Evolutionary conservation across 2,329 filamentous ascomycete species (phyloP).

Genomic region (Colletotrichum truncatum): DNA sequence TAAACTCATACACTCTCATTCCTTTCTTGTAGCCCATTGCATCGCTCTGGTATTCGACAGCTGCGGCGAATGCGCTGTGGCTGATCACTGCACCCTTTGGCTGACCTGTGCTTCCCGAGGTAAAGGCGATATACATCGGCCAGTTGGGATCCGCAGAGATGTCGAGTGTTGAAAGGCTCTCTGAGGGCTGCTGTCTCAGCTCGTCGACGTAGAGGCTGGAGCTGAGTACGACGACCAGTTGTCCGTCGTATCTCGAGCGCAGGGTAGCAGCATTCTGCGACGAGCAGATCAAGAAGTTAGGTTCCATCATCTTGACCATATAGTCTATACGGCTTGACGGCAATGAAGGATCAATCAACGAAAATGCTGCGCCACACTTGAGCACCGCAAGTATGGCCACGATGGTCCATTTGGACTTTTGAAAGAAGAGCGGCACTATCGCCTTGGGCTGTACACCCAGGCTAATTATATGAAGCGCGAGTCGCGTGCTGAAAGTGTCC

Average conservation of each 20-base stretch:
- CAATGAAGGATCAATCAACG: constrained; percentile 7
- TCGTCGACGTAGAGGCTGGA: neutral
- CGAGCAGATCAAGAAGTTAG: neutral
- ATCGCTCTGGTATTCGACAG: neutral
- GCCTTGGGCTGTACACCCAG: neutral
- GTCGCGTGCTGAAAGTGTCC: constrained; percentile 16
- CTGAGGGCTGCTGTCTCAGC: neutral
- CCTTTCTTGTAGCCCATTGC: neutral
- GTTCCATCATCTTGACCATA: neutral
- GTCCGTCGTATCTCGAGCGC: neutral
- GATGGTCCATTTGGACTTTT: constrained; percentile 22
- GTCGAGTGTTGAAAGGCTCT: neutral
- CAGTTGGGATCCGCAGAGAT: neutral
- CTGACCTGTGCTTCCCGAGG: neutral
- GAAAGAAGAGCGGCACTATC: constrained; percentile 25
- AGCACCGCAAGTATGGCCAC: constrained; percentile 27
- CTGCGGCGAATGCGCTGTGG: neutral
- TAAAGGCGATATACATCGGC: neutral
- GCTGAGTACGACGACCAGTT: neutral
- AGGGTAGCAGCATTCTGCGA: neutral
- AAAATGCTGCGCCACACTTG: constrained; percentile 23
- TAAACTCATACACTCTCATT: neutral
- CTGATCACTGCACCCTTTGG: neutral
- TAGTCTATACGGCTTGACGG: neutral
- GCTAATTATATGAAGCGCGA: constrained; percentile 6